Conservation (phyloP, 495 filamentous ascomycete species). For the Emericellopsis terricola region DNA sequence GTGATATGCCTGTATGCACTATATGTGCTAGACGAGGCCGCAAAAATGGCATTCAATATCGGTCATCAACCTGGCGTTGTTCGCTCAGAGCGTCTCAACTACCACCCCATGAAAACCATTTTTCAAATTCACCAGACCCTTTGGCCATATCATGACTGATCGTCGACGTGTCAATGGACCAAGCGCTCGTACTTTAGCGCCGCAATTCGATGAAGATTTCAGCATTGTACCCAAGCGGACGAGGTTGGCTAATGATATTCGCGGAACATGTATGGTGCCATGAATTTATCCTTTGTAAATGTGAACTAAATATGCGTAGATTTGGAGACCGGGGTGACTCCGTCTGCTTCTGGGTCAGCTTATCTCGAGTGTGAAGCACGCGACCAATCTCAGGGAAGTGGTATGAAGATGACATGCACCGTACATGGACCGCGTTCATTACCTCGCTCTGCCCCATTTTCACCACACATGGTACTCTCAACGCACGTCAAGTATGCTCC, state of each 20-base stretch:
- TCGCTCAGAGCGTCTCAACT: too few species aligned
- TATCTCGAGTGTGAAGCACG: slow-evolving; percentile 71
- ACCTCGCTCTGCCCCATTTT: slow-evolving; percentile 74
- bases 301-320: slow-evolving; percentile 29
- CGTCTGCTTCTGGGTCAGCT: slow-evolving; percentile 84
- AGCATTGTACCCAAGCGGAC: slow-evolving; percentile 14
- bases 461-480: slow-evolving; percentile 73
- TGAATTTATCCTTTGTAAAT: background rate
- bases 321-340: slow-evolving; percentile 78
- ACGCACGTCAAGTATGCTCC: slow-evolving; percentile 92
- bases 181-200: slow-evolving; percentile 54
- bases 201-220: slow-evolving; percentile 38
- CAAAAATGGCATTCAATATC: too few species aligned
- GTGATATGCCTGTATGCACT: too few species aligned
- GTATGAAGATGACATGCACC: slow-evolving; percentile 76
- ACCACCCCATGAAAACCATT: background rate
- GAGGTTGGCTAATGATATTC: slow-evolving; percentile 40
- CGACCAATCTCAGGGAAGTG: slow-evolving; percentile 29
- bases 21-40: too few species aligned
- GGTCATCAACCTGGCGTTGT: too few species aligned
- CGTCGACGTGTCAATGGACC: slow-evolving; percentile 86
- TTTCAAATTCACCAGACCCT: slow-evolving; percentile 1
- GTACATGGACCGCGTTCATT: slow-evolving; percentile 88
- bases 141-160: slow-evolving; percentile 47
- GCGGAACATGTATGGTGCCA: slow-evolving; percentile 61